Conservation (phyloP, 768 basidiomycete species). For the Boletellus emodensis region DNA sequence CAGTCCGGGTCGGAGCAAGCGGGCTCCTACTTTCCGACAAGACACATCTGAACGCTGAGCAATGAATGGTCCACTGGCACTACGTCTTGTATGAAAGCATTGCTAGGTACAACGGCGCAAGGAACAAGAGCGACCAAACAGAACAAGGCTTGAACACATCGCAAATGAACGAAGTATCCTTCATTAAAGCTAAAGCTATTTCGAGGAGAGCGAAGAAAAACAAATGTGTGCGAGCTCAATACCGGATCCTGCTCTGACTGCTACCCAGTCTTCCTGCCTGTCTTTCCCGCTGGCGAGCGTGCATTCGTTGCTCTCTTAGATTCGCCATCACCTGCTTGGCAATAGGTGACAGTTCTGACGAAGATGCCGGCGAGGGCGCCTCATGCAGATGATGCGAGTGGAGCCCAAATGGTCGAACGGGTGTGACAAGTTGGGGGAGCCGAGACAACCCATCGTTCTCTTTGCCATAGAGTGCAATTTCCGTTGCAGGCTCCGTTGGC, state of each 20-base stretch:
- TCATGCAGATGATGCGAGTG: constrained; percentile 28
- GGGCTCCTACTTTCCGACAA: neutral
- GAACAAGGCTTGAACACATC: constrained; percentile 12
- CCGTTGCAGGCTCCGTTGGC: neutral
- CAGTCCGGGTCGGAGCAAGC: no score
- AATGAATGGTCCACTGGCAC: neutral
- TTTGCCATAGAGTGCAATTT: constrained; percentile 7
- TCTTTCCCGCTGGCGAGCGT: constrained; percentile 32
- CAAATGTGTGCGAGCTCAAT: constrained; percentile 11
- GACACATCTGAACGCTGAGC: no score
- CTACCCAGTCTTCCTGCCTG: constrained; percentile 30
- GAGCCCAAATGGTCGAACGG: constrained; percentile 40
- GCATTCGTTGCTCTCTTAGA: constrained; percentile 42
- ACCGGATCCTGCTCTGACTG: constrained; percentile 29
- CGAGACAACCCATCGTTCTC: constrained; percentile 24
- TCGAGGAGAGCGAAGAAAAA: neutral
- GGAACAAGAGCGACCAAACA: constrained; percentile 7
- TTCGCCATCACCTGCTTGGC: constrained; percentile 66
- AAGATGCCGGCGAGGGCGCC: constrained; percentile 60
- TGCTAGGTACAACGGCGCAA: neutral
- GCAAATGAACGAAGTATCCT: constrained; percentile 9
- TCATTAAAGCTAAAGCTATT: constrained; percentile 14
- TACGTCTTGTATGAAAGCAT: neutral
- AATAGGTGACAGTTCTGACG: constrained; percentile 69
- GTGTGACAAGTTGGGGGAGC: constrained; percentile 42